Evolutionary conservation across 2,329 filamentous ascomycete genomes (phyloP).

Genomic region (Aspergillus ruber): DNA sequence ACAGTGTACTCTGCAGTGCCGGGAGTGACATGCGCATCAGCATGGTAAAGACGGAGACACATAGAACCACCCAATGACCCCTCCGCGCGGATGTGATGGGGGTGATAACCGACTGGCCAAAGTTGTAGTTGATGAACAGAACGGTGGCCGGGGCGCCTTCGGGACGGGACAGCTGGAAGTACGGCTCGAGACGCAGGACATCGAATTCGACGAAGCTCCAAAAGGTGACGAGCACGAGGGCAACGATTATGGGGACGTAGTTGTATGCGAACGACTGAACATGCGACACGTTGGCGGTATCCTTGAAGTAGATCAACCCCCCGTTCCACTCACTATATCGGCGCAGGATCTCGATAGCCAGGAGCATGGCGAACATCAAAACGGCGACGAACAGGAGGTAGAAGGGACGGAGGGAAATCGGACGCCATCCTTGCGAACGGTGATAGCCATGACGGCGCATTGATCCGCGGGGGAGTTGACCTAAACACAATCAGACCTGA

Average conservation of each 20-base stretch:
- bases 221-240: conserved; percentile 41
- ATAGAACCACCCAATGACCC: conserved; percentile 25
- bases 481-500: conserved; percentile 1
- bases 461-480: neutral
- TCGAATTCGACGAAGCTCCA: conserved; percentile 48
- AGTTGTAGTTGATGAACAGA: conserved; percentile 32
- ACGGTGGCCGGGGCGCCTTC: conserved; percentile 26
- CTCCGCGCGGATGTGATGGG: conserved; percentile 25
- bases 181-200: conserved; percentile 45
- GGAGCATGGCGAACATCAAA: conserved; percentile 19
- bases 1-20: conserved; percentile 25
- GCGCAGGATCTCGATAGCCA: conserved; percentile 22
- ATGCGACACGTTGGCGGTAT: conserved; percentile 22
- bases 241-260: conserved; percentile 38
- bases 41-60: conserved; percentile 26
- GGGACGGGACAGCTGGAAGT: conserved; percentile 36
- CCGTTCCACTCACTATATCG: conserved; percentile 23
- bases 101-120: conserved; percentile 29
- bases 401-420: conserved; percentile 25
- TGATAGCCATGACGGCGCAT: conserved; percentile 2
- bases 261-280: conserved; percentile 29
- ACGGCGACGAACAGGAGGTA: conserved; percentile 19
- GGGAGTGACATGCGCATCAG: conserved; percentile 28
- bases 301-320: conserved; percentile 23
- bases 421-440: conserved; percentile 22